phyloP scores from a whole-genome alignment of 495 filamentous ascomycete species.

The Neurospora sp. region DNA sequence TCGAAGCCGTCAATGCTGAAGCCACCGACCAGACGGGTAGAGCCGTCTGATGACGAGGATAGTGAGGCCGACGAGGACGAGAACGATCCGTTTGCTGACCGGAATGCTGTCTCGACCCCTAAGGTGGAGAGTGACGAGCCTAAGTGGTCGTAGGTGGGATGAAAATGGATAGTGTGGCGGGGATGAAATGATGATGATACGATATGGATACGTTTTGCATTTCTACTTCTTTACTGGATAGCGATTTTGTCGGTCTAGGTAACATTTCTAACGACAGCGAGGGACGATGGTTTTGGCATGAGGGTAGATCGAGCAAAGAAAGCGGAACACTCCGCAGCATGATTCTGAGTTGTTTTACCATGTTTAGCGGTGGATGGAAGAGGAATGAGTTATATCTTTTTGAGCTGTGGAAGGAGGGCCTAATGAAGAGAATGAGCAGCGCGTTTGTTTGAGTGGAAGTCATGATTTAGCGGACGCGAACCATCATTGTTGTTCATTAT shows the following conservation, averaged over 20 bases:
- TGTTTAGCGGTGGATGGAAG: background rate
- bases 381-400: background rate
- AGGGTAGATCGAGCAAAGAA: background rate
- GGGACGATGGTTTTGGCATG: background rate
- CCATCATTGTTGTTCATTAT: background rate
- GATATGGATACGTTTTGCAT: background rate
- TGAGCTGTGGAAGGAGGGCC: background rate
- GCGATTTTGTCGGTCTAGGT: background rate
- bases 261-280: background rate
- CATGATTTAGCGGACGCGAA: background rate
- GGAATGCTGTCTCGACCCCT: constrained; percentile 41
- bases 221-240: background rate
- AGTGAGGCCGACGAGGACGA: constrained; percentile 47
- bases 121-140: constrained; percentile 7
- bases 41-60: constrained; percentile 13
- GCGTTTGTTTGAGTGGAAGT: too few relatives aligned
- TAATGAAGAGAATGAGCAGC: too few relatives aligned
- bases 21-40: constrained; percentile 22
- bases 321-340: background rate
- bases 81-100: constrained; percentile 70
- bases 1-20: constrained; percentile 25
- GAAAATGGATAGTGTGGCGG: background rate
- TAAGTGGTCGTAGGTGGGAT: constrained; percentile 3
- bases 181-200: background rate
- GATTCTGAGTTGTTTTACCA: background rate